Evolutionary conservation across 805 yeast species (phyloP), one percentile per base, ranked within the genome.

Genomic region (Kregervanrija delftensis): DNA sequence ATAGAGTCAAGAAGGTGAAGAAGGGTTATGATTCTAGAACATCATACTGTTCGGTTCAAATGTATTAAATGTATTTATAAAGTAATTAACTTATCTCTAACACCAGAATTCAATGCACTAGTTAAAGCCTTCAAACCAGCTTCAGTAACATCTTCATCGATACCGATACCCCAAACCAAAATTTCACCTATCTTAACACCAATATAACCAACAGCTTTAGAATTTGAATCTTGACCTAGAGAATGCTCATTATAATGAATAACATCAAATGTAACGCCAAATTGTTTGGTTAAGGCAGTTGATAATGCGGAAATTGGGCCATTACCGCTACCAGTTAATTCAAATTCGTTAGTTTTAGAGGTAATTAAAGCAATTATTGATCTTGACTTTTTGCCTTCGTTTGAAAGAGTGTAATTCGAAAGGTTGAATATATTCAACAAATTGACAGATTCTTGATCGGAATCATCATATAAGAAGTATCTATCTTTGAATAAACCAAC

Each of bases 221-320:
- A 72, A 46, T 73, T 68, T 9, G 90, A 79, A 48, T 83, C 88
- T 39, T 71, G 71, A 46, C 95, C 95, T 48, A 86, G 71, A 11
- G 95, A 79, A 65, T 86, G 95, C 62, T 86, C 95, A 55, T 79
- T 80, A 64, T 86, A 86, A 55, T 80, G 71, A 54, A 77, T 73
- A 47, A 86, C 90, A 50, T 77, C 80, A 41, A 85, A 63, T 33
- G 68, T 61, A 43, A 72, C 63, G 36, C 72, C 71, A 46, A 82
- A 69, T 42, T 67, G 64, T 30, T 60, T 63, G 37, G 75, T 65
- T 44, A 84, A 58, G 11, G 88, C 88, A 58, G 82, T 72, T 8
- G 79, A 68, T 60, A 85, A 78, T 2, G 90, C 81, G 8, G 95
- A 85, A 47, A 86, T 76, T 41, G 90, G 95, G 58, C 95, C 95